phyloP scores from a whole-genome alignment of 2,329 filamentous ascomycete species.

The Ophiostoma sp. region DNA sequence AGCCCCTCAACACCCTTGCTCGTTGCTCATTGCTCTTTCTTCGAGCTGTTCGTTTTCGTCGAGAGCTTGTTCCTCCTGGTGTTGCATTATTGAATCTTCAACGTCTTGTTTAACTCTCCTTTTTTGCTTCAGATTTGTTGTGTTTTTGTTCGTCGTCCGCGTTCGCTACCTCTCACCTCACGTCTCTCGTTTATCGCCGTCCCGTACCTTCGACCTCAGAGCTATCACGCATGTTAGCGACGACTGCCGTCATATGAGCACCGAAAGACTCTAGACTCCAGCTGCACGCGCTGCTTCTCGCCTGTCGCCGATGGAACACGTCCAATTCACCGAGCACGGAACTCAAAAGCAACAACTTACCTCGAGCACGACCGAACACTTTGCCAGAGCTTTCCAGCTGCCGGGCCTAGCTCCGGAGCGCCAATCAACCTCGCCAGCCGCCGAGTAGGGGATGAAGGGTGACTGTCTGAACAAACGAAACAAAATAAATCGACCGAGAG shows the following conservation, averaged over 20 bases:
- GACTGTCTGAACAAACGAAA: neutral
- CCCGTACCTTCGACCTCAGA: neutral
- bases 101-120: conserved; percentile 7
- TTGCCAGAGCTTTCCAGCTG: neutral
- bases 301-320: conserved; percentile 4
- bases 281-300: neutral
- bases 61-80: conserved; percentile 16
- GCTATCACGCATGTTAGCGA: neutral
- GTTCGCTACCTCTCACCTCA: neutral
- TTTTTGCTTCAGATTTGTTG: neutral
- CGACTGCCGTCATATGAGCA: conserved; percentile 4
- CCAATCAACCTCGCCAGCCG: neutral
- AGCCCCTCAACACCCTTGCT: conserved; percentile 15
- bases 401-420: neutral
- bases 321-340: neutral
- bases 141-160: neutral
- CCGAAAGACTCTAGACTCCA: neutral
- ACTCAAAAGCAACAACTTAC: neutral
- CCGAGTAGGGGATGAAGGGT: neutral
- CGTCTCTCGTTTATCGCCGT: neutral
- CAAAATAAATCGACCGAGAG: neutral
- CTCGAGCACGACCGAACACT: neutral
- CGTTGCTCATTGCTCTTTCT: neutral
- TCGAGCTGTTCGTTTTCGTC: conserved; percentile 13
- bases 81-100: conserved; percentile 8